These are phyloP conservation scores for Termitomyces sp. DNA, from an alignment of 768 basidiomycete genomes.

Conservation along the genomic window DNA sequence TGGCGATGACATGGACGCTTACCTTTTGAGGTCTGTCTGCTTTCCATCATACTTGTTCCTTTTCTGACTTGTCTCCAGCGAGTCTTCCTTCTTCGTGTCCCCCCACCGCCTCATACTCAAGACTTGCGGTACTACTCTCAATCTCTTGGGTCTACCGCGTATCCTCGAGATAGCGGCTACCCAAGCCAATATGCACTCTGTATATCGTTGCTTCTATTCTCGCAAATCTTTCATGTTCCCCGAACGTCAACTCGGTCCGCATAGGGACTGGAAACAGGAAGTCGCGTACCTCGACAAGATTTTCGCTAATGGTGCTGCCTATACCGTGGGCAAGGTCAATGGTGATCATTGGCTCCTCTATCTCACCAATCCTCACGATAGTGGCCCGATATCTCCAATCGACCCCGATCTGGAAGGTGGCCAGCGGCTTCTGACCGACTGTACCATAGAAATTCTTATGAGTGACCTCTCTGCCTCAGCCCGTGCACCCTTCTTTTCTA, in stretches of 20 bases:
- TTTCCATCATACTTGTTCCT: not conserved
- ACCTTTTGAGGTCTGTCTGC: conserved; percentile 78
- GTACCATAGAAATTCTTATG: conserved; percentile 98
- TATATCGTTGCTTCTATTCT: conserved; percentile 95
- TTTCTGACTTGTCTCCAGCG: conserved; percentile 46
- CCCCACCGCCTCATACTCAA: conserved; percentile 96
- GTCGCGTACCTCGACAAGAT: conserved; percentile 87
- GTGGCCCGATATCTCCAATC: conserved; percentile 6
- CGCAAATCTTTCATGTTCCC: conserved; percentile 99
- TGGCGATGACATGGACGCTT: conserved; percentile 91
- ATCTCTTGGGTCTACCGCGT: conserved; percentile 89
- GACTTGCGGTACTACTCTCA: conserved; percentile 97
- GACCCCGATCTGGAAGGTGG: conserved; percentile 10
- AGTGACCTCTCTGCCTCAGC: conserved; percentile 74
- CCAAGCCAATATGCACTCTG: conserved; percentile 58
- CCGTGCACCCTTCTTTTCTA: conserved; percentile 72
- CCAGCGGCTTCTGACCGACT: conserved; percentile 50
- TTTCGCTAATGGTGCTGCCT: conserved; percentile 86
- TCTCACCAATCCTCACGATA: conserved; percentile 58
- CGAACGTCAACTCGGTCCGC: conserved; percentile 88
- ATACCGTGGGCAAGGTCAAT: conserved; percentile 96
- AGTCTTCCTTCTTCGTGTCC: conserved; percentile 94
- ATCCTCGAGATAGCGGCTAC: conserved; percentile 89
- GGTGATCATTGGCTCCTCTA: conserved; percentile 99
- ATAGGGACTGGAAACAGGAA: conserved; percentile 91